These are phyloP conservation scores for Cordyceps pruinosa DNA, from an alignment of 2,329 filamentous ascomycete species.

Conservation along the genomic window DNA sequence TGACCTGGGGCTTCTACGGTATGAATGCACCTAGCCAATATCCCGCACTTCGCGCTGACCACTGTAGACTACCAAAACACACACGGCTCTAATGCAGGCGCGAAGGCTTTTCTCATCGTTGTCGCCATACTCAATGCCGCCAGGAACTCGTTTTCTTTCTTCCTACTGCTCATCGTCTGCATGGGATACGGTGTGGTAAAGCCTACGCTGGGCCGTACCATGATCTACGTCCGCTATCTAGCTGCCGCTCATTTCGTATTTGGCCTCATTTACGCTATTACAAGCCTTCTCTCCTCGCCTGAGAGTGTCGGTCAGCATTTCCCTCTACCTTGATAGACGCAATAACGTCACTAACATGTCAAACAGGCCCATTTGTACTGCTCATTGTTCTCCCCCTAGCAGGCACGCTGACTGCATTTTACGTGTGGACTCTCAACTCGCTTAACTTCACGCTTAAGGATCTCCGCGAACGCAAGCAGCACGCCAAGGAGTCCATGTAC, in stretches of 20 bases:
- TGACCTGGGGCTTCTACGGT: constrained; percentile 98
- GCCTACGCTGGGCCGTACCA: constrained; percentile 80
- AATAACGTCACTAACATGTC: constrained; percentile 15
- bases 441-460: constrained; percentile 94
- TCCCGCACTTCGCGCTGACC: constrained; percentile 27
- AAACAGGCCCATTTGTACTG: constrained; percentile 72
- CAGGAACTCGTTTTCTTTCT: constrained; percentile 97
- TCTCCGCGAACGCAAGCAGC: constrained; percentile 87
- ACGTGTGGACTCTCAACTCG: constrained; percentile 97
- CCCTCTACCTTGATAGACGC: not conserved
- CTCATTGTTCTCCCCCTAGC: constrained; percentile 90
- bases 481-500: constrained; percentile 92
- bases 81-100: constrained; percentile 68
- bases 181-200: constrained; percentile 99
- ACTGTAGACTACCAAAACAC: constrained; percentile 78
- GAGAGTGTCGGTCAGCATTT: constrained; percentile 62
- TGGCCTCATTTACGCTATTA: constrained; percentile 85
- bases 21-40: constrained; percentile 21
- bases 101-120: constrained; percentile 80
- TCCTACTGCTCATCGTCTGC: constrained; percentile 93
- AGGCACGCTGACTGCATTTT: constrained; percentile 89
- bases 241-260: constrained; percentile 93
- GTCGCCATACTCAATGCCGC: constrained; percentile 92
- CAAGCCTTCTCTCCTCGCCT: constrained; percentile 80
- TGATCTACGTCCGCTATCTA: constrained; percentile 88